Percentiles rank a stretch among this genome's conserved stretches.
phyloP scores from a whole-genome alignment of 208 protist species.

The Willaertia magna region DNA sequence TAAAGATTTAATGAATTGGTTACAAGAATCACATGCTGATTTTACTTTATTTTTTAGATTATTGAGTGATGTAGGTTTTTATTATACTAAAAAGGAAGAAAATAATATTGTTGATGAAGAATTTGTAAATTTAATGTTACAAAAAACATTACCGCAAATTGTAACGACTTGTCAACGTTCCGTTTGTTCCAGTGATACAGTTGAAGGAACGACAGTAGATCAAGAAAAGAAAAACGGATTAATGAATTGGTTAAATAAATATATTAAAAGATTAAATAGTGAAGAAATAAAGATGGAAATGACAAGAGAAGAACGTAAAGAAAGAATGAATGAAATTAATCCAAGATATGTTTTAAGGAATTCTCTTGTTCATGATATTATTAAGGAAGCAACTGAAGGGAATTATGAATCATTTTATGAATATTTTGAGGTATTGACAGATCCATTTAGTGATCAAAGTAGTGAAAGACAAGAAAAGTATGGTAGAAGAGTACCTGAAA shows the following conservation, averaged over 20 bases:
- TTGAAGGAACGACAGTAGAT: not conserved
- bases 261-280: not conserved
- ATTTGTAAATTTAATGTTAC: not conserved
- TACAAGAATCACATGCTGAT: not conserved
- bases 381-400: not conserved
- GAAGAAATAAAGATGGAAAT: not conserved
- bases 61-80: not conserved
- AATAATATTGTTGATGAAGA: not conserved
- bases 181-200: not conserved
- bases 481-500: not conserved
- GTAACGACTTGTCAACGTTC: no score
- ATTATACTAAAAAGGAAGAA: not conserved
- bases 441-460: slow-evolving; percentile 10
- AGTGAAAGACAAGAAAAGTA: not conserved
- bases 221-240: not conserved
- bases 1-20: not conserved
- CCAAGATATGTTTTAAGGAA: slow-evolving; percentile 26
- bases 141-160: no score
- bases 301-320: not conserved
- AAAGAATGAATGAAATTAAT: slow-evolving; percentile 17
- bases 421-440: not conserved
- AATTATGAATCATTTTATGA: slow-evolving; percentile 10
- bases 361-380: slow-evolving; percentile 11
- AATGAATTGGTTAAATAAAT: not conserved
- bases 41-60: not conserved